Conservation (phyloP, 805 yeast genomes). For the Myxozyma udenii region DNA sequence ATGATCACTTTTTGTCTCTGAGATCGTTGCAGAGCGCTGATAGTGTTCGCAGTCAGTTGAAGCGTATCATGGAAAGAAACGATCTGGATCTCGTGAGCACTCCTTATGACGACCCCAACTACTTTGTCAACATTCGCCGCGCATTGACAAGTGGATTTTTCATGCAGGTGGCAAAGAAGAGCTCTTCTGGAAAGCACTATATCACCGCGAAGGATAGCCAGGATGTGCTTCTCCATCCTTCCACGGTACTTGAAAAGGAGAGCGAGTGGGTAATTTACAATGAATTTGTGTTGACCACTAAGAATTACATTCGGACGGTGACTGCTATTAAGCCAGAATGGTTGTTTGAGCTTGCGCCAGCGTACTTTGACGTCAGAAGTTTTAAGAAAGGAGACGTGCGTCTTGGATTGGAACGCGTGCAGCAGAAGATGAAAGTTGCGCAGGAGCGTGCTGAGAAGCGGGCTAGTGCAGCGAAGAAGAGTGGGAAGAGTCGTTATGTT, state of each 20-base stretch:
- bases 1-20: slow-evolving; percentile 79
- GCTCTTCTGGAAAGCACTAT: slow-evolving; percentile 61
- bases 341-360: slow-evolving; percentile 78
- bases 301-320: slow-evolving; percentile 91
- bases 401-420: slow-evolving; percentile 62
- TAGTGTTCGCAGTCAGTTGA: slow-evolving; percentile 78
- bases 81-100: slow-evolving; percentile 72
- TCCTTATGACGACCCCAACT: slow-evolving; percentile 59
- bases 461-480: slow-evolving; percentile 6
- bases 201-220: slow-evolving; percentile 93
- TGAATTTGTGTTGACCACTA: slow-evolving; percentile 89
- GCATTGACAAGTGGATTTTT: slow-evolving; percentile 91
- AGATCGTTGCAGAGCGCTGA: slow-evolving; percentile 84
- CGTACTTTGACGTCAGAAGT: slow-evolving; percentile 59
- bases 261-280: slow-evolving; percentile 93
- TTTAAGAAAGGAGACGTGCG: slow-evolving; percentile 70
- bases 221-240: slow-evolving; percentile 91
- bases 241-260: slow-evolving; percentile 82
- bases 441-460: slow-evolving; percentile 23
- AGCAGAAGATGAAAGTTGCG: slow-evolving; percentile 42
- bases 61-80: slow-evolving; percentile 75
- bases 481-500: slow-evolving; percentile 7
- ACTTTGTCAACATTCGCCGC: slow-evolving; percentile 75
- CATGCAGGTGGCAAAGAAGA: slow-evolving; percentile 94
- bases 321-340: slow-evolving; percentile 89